phyloP scores from a whole-genome alignment of 2,329 filamentous ascomycete species.

The Massarina eburnea region DNA sequence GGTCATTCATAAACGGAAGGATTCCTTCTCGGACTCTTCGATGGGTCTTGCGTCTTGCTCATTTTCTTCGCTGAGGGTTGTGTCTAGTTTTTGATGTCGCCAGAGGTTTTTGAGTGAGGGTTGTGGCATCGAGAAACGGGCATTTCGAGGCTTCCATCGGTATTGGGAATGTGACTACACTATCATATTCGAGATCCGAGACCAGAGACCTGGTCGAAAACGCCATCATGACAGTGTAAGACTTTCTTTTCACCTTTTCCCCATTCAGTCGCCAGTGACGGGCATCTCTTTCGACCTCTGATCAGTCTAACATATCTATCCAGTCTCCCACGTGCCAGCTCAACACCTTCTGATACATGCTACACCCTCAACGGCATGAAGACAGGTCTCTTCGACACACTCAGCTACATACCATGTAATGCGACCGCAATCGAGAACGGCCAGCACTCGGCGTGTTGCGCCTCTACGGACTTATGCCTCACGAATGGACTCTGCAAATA shows the following conservation, averaged over 20 bases:
- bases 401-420: conserved; percentile 16
- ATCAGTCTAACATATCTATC: not conserved
- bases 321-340: not conserved
- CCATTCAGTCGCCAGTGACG: not conserved
- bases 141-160: too few relatives aligned
- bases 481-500: conserved; percentile 16
- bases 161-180: too few relatives aligned
- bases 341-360: not conserved
- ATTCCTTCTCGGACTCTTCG: not conserved
- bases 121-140: too few relatives aligned
- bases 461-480: conserved; percentile 12
- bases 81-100: not conserved
- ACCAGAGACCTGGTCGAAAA: too few relatives aligned
- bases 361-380: conserved; percentile 2
- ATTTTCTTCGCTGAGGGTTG: not conserved
- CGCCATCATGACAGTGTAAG: not conserved
- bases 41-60: not conserved
- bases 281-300: not conserved
- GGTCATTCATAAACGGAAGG: not conserved
- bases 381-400: conserved; percentile 1
- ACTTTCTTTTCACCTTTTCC: not conserved
- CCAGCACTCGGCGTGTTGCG: conserved; percentile 12
- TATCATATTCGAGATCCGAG: too few relatives aligned
- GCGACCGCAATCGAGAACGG: conserved; percentile 10
- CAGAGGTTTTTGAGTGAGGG: too few relatives aligned